Evolutionary conservation across 2,329 filamentous ascomycete genomes (phyloP), one percentile per base, ranked within the genome.

Genomic region (Pseudomassariella vexata): DNA sequence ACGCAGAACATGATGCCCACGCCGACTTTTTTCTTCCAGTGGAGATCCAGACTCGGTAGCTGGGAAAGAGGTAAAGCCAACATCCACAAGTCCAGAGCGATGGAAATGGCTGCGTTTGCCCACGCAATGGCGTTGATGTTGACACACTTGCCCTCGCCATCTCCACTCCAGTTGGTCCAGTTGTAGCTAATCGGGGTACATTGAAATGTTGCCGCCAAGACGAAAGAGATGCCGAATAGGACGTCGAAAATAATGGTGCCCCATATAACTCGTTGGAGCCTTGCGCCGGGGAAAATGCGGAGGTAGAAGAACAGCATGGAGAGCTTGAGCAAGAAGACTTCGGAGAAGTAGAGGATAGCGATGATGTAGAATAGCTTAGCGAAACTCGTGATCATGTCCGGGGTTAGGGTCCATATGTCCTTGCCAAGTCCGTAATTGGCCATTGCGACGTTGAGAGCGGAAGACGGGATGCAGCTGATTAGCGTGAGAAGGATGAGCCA

Each of bases 1-100:
- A 69, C 59, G n/a, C 51, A 53, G 38, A 71, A 69, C 64, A 71
- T 69, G 29, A 68, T 30, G 9, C 45, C 44, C 3, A 68, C 59
- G 32, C 62, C 56, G 6, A 64, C n/a, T 51, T 68, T 71, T 50
- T 68, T 68, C 52, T 63, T 65, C 50, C 57, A 63, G 36, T 62
- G 57, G 26, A 70, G 41, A 5, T 60, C 55, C 15, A 70, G 51
- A 2, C 45, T 30, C 17, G 51, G 37, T 5, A 73, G 42, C 36
- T 66, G 60, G 9, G 58, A 57, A n/a, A 70, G 53, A 1, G 66
- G 64, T 3, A 68, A 45, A 5, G 46, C 48, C 24, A 67, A 46
- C 36, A 68, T 62, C 40, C 54, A 55, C 6, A 65, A 4, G 36
- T 70, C 65, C 25, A 64, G 47, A 3, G 45, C 41, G 17, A 68